Percentiles rank a stretch among this genome's conserved stretches.
phyloP scores from a whole-genome alignment of 1,139 yeast genomes.

The Hyphopichia pseudoburtonii region DNA sequence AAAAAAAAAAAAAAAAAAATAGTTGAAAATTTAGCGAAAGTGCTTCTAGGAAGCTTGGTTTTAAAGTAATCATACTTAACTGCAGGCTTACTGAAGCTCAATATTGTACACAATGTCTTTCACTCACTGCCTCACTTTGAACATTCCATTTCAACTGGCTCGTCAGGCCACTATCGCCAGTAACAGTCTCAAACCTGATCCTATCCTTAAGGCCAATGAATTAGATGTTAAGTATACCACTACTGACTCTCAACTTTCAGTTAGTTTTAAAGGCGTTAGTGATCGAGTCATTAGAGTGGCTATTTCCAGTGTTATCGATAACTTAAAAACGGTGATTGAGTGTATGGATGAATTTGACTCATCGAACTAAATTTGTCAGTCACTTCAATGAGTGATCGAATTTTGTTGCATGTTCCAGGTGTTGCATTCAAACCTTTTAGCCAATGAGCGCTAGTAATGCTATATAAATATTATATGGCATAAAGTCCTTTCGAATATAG shows the following conservation, averaged over 20 bases:
- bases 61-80: no score
- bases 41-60: no score
- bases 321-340: conserved; percentile 62
- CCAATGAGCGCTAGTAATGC: no score
- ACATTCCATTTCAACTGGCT: conserved; percentile 61
- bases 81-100: no score
- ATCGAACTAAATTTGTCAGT: no score
- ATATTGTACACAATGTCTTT: conserved; percentile 5
- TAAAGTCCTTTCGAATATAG: no score
- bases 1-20: no score
- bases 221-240: conserved; percentile 44
- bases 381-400: no score
- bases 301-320: conserved; percentile 65
- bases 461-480: no score
- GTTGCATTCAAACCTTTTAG: no score
- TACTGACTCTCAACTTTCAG: conserved; percentile 29
- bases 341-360: conserved; percentile 65
- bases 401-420: no score
- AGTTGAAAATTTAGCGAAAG: no score
- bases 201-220: conserved; percentile 67
- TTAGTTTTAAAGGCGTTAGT: conserved; percentile 53
- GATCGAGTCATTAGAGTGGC: conserved; percentile 71
- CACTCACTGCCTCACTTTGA: conserved; percentile 23
- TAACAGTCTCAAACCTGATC: conserved; percentile 69
- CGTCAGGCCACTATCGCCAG: conserved; percentile 66